Base-by-base conservation (phyloP, 1,284 basidiomycete genomes). In the Ustanciosporium gigantosporum region DNA sequence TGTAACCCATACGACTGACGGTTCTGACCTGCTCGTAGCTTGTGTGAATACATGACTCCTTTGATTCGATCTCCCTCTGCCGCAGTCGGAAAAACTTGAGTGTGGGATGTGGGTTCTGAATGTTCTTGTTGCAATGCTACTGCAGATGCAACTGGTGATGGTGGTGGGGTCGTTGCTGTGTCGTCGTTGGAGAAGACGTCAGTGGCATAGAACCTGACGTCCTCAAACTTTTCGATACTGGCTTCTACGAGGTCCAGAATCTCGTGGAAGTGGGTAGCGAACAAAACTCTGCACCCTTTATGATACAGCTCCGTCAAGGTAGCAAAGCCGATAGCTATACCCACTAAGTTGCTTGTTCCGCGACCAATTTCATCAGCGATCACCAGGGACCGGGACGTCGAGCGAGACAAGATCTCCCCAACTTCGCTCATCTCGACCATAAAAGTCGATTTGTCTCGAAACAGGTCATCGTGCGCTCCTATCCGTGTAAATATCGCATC, bases 181-280 rank as follows among this genome's bases (percentile, higher is more conserved):
- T 29, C 27, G 9, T 9, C 11, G 27, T n/a, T 29, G 27, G 11
- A 11, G n/a, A 29, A 29, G 46, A 96, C 84, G 71, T 90, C 87
- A 0, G 90, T 96, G 74, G 90, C 94, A 80, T 85, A 92, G 79
- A 95, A 97, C 2, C 83, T 82, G 20, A 95, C 84, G 7, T 31
- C 37, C 0, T 19, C 15, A 32, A 34, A 34, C 14, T 19, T 11
- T 13, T 17, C 41, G 27, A 16, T 8, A 5, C 7, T n/a, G 15
- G 7, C 5, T 25, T 20, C 9, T 1, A 57, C 42, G 84, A 97
- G 87, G 60, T 90, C 87, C 2, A 88, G 87, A 11, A 98, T 80
- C 72, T 96, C 91, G 76, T 97, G 91, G 71, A 96, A 96, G 79
- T 98, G 94, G 11, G 94, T 98, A 3, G 95, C 94, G 74, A 98